Conservation (phyloP, 352 stramenopile genomes). For the Phytopythium helicoides region DNA sequence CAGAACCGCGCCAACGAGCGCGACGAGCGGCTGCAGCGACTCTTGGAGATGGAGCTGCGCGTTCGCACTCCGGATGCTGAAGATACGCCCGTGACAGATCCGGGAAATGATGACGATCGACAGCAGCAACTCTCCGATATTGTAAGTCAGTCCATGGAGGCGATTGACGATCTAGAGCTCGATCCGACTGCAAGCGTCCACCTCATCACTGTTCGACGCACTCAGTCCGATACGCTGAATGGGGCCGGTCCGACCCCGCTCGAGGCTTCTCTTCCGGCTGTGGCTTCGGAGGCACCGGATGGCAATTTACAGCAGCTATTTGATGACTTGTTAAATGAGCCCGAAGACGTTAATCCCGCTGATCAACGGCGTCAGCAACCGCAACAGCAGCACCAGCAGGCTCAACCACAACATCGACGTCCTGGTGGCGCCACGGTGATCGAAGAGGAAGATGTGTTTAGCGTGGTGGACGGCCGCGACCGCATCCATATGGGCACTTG, state of each 20-base stretch:
- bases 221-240: not conserved
- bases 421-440: slow-evolving; percentile 8
- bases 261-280: not conserved
- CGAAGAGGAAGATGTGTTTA: slow-evolving; percentile 42
- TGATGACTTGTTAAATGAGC: not conserved
- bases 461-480: slow-evolving; percentile 30
- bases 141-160: not conserved
- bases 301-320: not conserved
- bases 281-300: slow-evolving; percentile 8
- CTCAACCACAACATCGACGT: slow-evolving; percentile 10
- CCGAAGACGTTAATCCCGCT: too few species aligned
- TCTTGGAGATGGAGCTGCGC: slow-evolving; percentile 8
- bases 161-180: not conserved
- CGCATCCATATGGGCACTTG: slow-evolving; percentile 38
- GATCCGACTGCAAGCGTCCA: slow-evolving; percentile 19
- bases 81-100: not conserved
- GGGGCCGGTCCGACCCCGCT: not conserved
- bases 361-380: too few species aligned
- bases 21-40: slow-evolving; percentile 3
- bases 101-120: not conserved
- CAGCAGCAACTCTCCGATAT: not conserved
- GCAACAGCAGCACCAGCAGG: not conserved
- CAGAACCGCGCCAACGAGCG: slow-evolving; percentile 1
- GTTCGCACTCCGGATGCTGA: not conserved
- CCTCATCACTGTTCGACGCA: slow-evolving; percentile 16